Evolutionary conservation across 176 grass and related monocot genomes (phyloP).

Genomic region (Eragrostis nindensis): DNA sequence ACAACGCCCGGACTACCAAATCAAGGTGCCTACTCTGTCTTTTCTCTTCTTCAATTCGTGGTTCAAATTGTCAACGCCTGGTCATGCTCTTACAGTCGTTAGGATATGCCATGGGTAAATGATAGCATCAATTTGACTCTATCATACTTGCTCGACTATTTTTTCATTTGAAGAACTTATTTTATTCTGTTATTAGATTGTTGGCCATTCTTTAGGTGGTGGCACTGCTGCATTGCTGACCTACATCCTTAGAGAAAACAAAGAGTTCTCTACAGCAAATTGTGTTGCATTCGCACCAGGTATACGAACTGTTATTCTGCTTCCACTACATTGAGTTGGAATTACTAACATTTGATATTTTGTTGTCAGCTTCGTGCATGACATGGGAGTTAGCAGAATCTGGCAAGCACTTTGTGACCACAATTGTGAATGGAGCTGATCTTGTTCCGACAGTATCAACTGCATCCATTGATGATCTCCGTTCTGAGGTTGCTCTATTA

Average conservation of each 20-base stretch:
- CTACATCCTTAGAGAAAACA: constrained; percentile 92
- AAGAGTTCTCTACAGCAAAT: constrained; percentile 73
- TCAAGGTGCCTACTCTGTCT: constrained; percentile 63
- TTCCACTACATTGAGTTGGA: constrained; percentile 24
- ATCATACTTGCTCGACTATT: not conserved
- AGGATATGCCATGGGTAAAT: not conserved
- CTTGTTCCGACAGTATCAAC: constrained; percentile 98
- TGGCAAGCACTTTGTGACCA: constrained; percentile 90
- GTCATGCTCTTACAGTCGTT: not conserved
- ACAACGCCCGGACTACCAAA: constrained; percentile 78
- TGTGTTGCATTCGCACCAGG: constrained; percentile 98
- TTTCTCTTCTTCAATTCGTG: constrained; percentile 28
- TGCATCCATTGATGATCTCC: constrained; percentile 92
- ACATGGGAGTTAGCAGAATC: constrained; percentile 99
- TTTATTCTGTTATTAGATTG: constrained; percentile 78
- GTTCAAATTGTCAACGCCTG: constrained; percentile 16
- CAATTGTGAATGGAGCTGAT: constrained; percentile 90
- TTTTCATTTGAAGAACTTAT: constrained; percentile 23
- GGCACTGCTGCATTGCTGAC: constrained; percentile 95
- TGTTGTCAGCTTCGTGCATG: constrained; percentile 88
- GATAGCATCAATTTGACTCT: too few relatives aligned
- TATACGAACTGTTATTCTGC: constrained; percentile 27
- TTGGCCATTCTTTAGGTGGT: constrained; percentile 96
- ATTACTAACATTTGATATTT: constrained; percentile 41
- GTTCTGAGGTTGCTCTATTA: constrained; percentile 75